Percentiles rank a stretch among this genome's conserved stretches.
These are phyloP conservation scores for Hygrophila difformis DNA, from an alignment of 257 asterid genomes.

Conservation along the genomic window DNA sequence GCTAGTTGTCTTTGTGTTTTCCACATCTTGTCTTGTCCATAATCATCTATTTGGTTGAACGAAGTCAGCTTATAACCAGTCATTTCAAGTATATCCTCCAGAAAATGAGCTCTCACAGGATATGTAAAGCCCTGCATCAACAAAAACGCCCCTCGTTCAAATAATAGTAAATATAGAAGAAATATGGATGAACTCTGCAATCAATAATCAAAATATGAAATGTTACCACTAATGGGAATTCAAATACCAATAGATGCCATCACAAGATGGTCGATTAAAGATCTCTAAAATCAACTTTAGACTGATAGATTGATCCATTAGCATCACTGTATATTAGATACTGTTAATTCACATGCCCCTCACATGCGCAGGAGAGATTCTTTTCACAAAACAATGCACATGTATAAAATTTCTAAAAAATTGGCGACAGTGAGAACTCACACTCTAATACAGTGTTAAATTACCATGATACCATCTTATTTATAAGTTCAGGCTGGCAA, in stretches of 20 bases:
- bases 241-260: conserved; percentile 6
- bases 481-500: too few species aligned
- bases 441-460: too few species aligned
- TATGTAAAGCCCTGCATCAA: conserved; percentile 85
- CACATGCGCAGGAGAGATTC: too few species aligned
- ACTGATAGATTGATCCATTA: too few species aligned
- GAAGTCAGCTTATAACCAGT: conserved; percentile 92
- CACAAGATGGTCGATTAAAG: too few species aligned
- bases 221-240: background rate
- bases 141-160: background rate
- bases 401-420: too few species aligned
- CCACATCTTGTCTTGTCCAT: conserved; percentile 98
- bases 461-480: too few species aligned
- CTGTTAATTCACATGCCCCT: too few species aligned
- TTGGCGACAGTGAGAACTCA: too few species aligned
- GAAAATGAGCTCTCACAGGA: conserved; percentile 81
- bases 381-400: too few species aligned
- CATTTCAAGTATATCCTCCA: conserved; percentile 87
- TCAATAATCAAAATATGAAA: background rate
- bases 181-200: background rate
- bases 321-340: too few species aligned
- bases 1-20: conserved; percentile 86
- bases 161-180: background rate
- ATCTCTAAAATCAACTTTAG: too few species aligned
- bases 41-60: conserved; percentile 89